Evolutionary conservation across 805 yeast species (phyloP), one percentile per base, ranked within the genome.

Genomic region (Nakazawaea ambrosiae): DNA sequence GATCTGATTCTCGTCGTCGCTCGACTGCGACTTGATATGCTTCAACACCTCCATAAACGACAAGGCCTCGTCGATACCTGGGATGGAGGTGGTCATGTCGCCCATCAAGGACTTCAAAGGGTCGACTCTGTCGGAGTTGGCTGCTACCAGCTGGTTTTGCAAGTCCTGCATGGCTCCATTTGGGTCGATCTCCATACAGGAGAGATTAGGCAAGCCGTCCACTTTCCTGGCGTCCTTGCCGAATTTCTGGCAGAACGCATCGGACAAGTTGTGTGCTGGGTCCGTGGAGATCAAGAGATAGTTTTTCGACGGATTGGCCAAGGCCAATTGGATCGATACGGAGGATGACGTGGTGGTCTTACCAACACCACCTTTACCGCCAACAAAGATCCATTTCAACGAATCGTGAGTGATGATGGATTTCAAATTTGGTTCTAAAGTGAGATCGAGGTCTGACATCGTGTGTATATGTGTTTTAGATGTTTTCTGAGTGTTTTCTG

Each of bases 361-460:
- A 53, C 99, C 99, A 20, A 92, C 99, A 63, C 99, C 99, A 60
- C 99, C 99, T 68, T 92, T 92, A 49, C 99, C 99, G 48, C 99
- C 99, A 31, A 90, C 97, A 54, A 92, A 92, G 45, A 92, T 81
- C 99, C 99, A 92, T 55, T 84, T 85, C 54, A 92, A 73, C 10
- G 82, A 61, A 20, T 81, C 85, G 44, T 73, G 78, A 20, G 62
- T 47, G 37, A 83, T 65, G 37, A 84, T 63, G 14, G 84, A 78
- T 49, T 76, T 75, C 46, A 84, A 68, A 29, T 81, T 78, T 45
- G 90, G 87, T 47, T 81, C 90, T 26, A 78, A 72, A 45, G 71
- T 73, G 42, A 78, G 69, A 45, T 79, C 31, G 10, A 12, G 12
- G 12, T 26, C 28, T 26, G 28, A n/a, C 28, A 26, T 26, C n/a